Evolutionary conservation across 768 basidiomycete genomes (phyloP).

Genomic region (Boletus insuetus): DNA sequence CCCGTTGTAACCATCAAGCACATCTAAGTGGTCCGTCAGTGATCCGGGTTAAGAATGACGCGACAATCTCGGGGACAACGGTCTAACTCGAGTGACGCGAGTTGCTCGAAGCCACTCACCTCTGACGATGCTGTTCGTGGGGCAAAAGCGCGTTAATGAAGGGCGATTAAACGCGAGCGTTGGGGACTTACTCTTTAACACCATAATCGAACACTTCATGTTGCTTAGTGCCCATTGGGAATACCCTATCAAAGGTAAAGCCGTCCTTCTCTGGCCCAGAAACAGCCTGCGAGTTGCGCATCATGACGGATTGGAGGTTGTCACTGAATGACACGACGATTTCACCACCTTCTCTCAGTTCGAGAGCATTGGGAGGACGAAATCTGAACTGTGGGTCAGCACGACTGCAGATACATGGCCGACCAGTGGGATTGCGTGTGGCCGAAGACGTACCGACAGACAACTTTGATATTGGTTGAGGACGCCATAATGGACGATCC

Average conservation of each 20-base stretch:
- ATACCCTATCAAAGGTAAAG: conserved; percentile 96
- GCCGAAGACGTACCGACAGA: conserved; percentile 81
- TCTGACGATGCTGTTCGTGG: conserved; percentile 72
- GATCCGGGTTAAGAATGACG: conserved; percentile 1
- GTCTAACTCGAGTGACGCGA: not conserved
- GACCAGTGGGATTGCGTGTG: conserved; percentile 1
- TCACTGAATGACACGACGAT: conserved; percentile 89
- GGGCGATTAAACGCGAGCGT: not conserved
- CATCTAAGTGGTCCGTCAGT: conserved; percentile 57
- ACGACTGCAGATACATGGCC: not conserved
- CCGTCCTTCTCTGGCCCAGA: conserved; percentile 94
- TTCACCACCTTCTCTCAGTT: conserved; percentile 82
- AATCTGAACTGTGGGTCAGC: conserved; percentile 52
- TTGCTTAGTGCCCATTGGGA: conserved; percentile 89
- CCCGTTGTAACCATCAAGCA: conserved; percentile 97
- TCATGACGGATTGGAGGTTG: conserved; percentile 76
- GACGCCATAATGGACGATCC: conserved; percentile 58
- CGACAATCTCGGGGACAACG: conserved; percentile 1
- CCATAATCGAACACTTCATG: conserved; percentile 98
- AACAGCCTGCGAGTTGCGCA: conserved; percentile 66
- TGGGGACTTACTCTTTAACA: conserved; percentile 80
- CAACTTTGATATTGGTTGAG: conserved; percentile 93
- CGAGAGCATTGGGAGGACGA: conserved; percentile 91
- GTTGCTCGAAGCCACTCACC: conserved; percentile 44
- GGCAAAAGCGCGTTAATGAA: conserved; percentile 18